Evolutionary conservation across 1,284 basidiomycete genomes (phyloP), one percentile per base, ranked within the genome.

Genomic region (Erythrobasidium hasegawianum): DNA sequence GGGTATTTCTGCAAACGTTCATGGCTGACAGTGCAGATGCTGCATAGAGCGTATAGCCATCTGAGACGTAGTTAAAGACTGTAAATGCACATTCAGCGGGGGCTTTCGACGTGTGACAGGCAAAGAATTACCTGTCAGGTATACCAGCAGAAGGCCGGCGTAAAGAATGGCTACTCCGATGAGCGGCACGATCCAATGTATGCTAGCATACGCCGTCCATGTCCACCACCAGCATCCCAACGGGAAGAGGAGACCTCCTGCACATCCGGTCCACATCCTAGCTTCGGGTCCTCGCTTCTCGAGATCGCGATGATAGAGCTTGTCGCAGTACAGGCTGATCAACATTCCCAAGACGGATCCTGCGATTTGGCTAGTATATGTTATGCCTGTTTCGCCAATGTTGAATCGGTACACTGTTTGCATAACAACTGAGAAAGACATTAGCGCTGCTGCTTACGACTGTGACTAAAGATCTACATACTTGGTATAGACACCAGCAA

Each of bases 241-340:
- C 4, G 69, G 67, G 24, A 75, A 70, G 22, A 86, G 72, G 16
- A 89, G 68, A 0, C 83, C 86, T 0, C 85, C 87, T 8, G 81
- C 75, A 76, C 87, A 86, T 1, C 87, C 84, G n/a, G 79, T 77
- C 69, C 86, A 88, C 26, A 91, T 77, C 10, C 88, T 81, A 0
- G 88, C 88, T 76, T 90, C 88, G 0, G 87, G 85, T 0, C 87
- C 87, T 45, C 81, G 77, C 13, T 72, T 80, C 1, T 77, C 75
- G 18, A 83, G 81, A 68, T 85, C 77, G 7, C 33, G 18, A 24
- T 29, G 69, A 59, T 73, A 74, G 3, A 69, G 47, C 2, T 61
- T 61, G 22, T 65, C 55, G 74, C 27, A 43, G 39, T 52, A 59
- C 26, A 50, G 5, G 14, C 24, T n/a, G 50, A 67, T 59, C 9